Percentiles rank a stretch among this genome's conserved stretches.
Conservation (phyloP, 2,329 filamentous ascomycete species). For the Colletotrichum sp. region DNA sequence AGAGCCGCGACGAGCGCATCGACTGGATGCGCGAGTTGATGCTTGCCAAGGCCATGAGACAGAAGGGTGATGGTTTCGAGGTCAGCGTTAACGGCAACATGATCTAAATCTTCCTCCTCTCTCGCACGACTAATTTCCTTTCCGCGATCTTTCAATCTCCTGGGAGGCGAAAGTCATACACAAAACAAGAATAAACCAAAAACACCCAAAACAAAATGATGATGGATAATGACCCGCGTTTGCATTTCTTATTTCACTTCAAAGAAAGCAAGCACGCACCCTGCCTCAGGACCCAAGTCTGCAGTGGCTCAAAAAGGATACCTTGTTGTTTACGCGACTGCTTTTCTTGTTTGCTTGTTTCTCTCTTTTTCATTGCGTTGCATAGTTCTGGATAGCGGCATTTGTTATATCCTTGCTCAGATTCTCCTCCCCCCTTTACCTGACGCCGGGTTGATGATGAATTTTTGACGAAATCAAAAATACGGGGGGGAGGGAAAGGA, state of each 20-base stretch:
- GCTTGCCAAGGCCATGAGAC: slow-evolving; percentile 85
- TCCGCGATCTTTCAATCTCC: slow-evolving; percentile 17
- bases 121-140: background rate
- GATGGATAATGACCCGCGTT: background rate
- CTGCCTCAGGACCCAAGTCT: background rate
- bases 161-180: background rate
- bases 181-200: background rate
- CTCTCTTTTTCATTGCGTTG: slow-evolving; percentile 22
- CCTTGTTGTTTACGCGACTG: slow-evolving; percentile 16
- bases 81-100: slow-evolving; percentile 82
- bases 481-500: slow-evolving; percentile 20
- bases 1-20: slow-evolving; percentile 85
- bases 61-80: slow-evolving; percentile 84
- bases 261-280: background rate
- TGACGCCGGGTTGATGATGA: slow-evolving; percentile 26
- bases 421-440: slow-evolving; percentile 23
- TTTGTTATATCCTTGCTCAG: slow-evolving; percentile 24
- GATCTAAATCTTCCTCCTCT: slow-evolving; percentile 50
- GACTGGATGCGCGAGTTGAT: slow-evolving; percentile 97
- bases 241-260: background rate
- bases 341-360: slow-evolving; percentile 23
- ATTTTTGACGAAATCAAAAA: slow-evolving; percentile 19
- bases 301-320: background rate
- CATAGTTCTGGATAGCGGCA: slow-evolving; percentile 19
- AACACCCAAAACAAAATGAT: background rate